These are phyloP conservation scores for Groenewaldozyma auringiensis DNA, from an alignment of 1,139 yeast species.

Conservation along the genomic window DNA sequence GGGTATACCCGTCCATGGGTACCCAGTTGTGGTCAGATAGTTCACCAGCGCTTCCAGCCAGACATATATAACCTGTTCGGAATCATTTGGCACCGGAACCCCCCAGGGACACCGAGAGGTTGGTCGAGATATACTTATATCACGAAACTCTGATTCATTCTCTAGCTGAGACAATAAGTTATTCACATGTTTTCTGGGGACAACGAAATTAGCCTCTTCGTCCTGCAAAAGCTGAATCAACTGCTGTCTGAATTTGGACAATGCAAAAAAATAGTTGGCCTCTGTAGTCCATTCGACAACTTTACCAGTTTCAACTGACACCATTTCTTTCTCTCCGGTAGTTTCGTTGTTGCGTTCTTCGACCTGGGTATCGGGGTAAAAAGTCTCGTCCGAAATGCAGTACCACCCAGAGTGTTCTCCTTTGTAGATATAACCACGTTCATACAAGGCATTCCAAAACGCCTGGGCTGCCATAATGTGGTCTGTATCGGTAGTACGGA, in stretches of 20 bases:
- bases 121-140: slow-evolving; percentile 83
- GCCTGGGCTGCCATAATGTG: slow-evolving; percentile 57
- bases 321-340: slow-evolving; percentile 34
- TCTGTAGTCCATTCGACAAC: slow-evolving; percentile 73
- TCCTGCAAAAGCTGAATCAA: slow-evolving; percentile 44
- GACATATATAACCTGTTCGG: slow-evolving; percentile 74
- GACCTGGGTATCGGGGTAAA: slow-evolving; percentile 77
- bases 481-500: slow-evolving; percentile 82
- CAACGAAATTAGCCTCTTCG: slow-evolving; percentile 44
- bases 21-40: slow-evolving; percentile 70
- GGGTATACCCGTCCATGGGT: slow-evolving; percentile 44
- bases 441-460: slow-evolving; percentile 59
- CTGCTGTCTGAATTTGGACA: slow-evolving; percentile 50
- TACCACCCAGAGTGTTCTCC: slow-evolving; percentile 94
- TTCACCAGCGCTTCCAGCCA: slow-evolving; percentile 96
- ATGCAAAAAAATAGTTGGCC: slow-evolving; percentile 75
- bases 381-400: slow-evolving; percentile 88
- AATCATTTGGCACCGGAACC: slow-evolving; percentile 76
- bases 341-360: slow-evolving; percentile 38
- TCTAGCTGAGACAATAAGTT: slow-evolving; percentile 48
- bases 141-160: slow-evolving; percentile 46
- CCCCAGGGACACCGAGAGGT: slow-evolving; percentile 78
- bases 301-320: slow-evolving; percentile 69
- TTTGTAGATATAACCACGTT: slow-evolving; percentile 63
- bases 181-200: slow-evolving; percentile 52